Evolutionary conservation across 2,329 filamentous ascomycete species (phyloP).

Genomic region (Cytospora schulzeri): DNA sequence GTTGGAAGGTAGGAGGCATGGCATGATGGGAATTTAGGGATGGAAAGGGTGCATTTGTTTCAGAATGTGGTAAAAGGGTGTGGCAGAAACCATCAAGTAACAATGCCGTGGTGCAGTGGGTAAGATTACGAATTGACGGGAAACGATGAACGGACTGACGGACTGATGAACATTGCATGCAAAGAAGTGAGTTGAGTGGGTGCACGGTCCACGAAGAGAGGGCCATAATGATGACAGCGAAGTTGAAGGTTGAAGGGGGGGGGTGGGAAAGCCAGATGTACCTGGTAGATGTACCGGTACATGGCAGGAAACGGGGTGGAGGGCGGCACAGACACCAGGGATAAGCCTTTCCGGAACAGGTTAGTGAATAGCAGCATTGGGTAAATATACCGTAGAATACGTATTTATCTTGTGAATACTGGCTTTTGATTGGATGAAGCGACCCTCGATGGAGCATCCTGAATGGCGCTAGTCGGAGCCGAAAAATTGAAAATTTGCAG

Average conservation of each 20-base stretch:
- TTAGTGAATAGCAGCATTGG: background rate
- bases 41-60: slow-evolving; percentile 25
- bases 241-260: background rate
- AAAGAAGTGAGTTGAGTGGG: background rate
- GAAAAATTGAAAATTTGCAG: slow-evolving; percentile 29
- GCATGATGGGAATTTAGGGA: slow-evolving; percentile 20
- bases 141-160: background rate
- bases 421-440: slow-evolving; percentile 15
- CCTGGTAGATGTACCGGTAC: slow-evolving; percentile 15
- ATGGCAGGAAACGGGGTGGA: slow-evolving; percentile 11
- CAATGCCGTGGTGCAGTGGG: background rate
- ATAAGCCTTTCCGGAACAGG: slow-evolving; percentile 1
- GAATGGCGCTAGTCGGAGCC: slow-evolving; percentile 18
- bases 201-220: background rate
- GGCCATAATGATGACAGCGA: no score
- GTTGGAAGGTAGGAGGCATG: slow-evolving; percentile 19
- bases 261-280: background rate
- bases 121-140: background rate
- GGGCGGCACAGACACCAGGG: slow-evolving; percentile 18
- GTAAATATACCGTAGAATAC: background rate
- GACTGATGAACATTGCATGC: background rate
- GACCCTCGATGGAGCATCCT: background rate
- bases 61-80: slow-evolving; percentile 25
- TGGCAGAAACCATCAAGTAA: slow-evolving; percentile 8
- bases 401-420: background rate